These are phyloP conservation scores for Platismatia glauca DNA, from an alignment of 495 filamentous ascomycete genomes.

Conservation along the genomic window DNA sequence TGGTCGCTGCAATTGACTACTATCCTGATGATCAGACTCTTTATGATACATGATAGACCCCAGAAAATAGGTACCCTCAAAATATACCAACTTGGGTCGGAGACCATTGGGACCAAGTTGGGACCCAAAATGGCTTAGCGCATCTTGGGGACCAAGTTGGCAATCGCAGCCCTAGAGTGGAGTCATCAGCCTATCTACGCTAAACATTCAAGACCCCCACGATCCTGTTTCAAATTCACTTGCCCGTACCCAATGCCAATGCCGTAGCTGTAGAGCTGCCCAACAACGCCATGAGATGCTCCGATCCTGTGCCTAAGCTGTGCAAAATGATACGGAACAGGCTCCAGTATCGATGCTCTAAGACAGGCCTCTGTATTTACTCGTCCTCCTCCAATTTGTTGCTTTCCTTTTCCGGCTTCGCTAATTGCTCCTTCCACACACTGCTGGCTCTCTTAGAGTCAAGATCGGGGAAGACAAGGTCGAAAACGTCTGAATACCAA, in stretches of 20 bases:
- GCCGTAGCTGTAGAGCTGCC: constrained; percentile 6
- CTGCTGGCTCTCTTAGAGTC: constrained; percentile 63
- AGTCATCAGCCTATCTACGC: background rate
- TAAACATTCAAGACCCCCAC: background rate
- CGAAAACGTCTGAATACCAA: constrained; percentile 94
- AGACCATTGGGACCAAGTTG: no score
- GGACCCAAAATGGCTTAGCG: no score
- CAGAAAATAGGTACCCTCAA: no score
- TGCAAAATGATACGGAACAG: background rate
- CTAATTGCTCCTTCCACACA: constrained; percentile 63
- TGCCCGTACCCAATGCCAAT: constrained; percentile 4
- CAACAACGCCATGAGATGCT: constrained; percentile 11
- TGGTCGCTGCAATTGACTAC: no score
- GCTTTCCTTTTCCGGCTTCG: constrained; percentile 47
- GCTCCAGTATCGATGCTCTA: background rate
- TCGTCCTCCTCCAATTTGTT: constrained; percentile 32
- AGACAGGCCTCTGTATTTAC: background rate
- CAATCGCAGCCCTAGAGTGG: no score
- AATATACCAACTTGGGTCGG: no score
- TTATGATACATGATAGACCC: no score
- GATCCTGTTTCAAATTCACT: background rate
- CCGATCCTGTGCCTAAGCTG: constrained; percentile 3
- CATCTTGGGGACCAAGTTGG: no score
- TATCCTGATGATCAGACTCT: no score
- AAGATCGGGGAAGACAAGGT: constrained; percentile 77